phyloP scores from a whole-genome alignment of 2,329 filamentous ascomycete species.

The Xylaria arbuscula region DNA sequence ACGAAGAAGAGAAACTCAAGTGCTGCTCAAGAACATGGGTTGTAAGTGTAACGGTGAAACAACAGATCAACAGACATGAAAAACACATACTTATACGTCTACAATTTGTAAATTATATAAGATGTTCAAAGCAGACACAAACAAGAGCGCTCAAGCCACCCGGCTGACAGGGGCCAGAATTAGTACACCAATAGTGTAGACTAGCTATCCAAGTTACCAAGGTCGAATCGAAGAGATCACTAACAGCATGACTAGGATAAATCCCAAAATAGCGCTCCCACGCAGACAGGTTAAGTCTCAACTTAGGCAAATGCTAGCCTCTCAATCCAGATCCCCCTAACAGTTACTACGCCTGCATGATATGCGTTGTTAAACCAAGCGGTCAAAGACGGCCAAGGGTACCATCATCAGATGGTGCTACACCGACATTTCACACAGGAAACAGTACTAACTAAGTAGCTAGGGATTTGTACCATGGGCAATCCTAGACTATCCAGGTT shows the following conservation, averaged over 20 bases:
- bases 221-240: neutral
- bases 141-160: neutral
- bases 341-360: neutral
- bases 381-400: constrained; percentile 24
- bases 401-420: constrained; percentile 22
- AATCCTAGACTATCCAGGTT: neutral
- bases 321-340: neutral
- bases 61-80: neutral
- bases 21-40: neutral
- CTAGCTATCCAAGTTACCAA: no score
- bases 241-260: neutral
- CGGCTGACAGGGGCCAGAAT: no score
- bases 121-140: neutral
- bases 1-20: neutral
- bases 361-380: constrained; percentile 18
- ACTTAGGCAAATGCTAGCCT: neutral
- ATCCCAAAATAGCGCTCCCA: constrained; percentile 1
- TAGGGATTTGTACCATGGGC: constrained; percentile 11
- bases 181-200: no score
- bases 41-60: neutral
- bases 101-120: neutral
- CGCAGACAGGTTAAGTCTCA: neutral
- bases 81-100: neutral
- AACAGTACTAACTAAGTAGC: constrained; percentile 1
- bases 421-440: constrained; percentile 28